These are phyloP conservation scores for Saturnispora bothae DNA, from an alignment of 805 yeast genomes.

Conservation along the genomic window DNA sequence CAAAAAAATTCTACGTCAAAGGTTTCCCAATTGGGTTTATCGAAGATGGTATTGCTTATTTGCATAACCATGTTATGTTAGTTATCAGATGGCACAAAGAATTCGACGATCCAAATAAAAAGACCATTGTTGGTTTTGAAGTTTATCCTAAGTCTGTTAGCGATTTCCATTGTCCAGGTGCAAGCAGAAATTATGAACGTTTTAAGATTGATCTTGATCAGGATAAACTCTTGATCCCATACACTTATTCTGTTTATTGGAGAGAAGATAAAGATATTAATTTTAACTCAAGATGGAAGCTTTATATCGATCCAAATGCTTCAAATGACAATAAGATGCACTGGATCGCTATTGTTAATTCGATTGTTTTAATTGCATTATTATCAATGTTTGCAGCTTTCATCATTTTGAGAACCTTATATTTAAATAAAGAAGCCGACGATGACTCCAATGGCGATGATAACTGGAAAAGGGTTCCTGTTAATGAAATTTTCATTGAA, in stretches of 20 bases:
- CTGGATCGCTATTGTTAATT: conserved; percentile 69
- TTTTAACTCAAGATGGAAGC: conserved; percentile 64
- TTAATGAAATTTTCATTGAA: conserved; percentile 39
- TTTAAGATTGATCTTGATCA: conserved; percentile 39
- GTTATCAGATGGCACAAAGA: conserved; percentile 62
- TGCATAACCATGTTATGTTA: conserved; percentile 74
- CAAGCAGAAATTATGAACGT: conserved; percentile 47
- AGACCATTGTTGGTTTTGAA: conserved; percentile 79
- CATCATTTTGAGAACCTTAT: conserved; percentile 47
- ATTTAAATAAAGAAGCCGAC: conserved; percentile 30
- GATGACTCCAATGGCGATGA: conserved; percentile 4
- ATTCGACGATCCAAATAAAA: conserved; percentile 26
- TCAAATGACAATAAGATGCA: conserved; percentile 48
- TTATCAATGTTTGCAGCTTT: conserved; percentile 56
- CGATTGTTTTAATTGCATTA: conserved; percentile 52
- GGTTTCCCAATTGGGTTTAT: conserved; percentile 80
- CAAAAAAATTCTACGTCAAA: conserved; percentile 59
- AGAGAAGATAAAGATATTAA: conserved; percentile 61
- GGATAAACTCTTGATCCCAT: conserved; percentile 45
- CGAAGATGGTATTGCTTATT: conserved; percentile 45
- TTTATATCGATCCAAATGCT: conserved; percentile 32
- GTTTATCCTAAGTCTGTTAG: conserved; percentile 76
- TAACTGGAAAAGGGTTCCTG: conserved; percentile 12
- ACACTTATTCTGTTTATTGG: conserved; percentile 83
- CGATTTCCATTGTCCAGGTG: conserved; percentile 64